Conservation (phyloP, 768 basidiomycete genomes). For the Sporobolomyces roseus region DNA sequence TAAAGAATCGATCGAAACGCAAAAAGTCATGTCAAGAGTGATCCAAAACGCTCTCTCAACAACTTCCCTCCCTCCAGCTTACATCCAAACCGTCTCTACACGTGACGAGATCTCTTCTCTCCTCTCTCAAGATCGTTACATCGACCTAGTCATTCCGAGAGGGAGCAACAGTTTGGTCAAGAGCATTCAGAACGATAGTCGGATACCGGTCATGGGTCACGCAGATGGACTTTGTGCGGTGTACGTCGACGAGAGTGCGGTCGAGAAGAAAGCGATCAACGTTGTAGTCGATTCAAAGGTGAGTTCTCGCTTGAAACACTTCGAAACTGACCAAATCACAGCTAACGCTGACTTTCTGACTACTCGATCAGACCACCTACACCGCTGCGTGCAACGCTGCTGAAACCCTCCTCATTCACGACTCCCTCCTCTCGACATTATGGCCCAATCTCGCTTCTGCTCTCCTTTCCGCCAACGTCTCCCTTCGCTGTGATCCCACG, state of each 20-base stretch:
- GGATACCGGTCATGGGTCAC: constrained; percentile 98
- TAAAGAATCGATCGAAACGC: constrained; percentile 83
- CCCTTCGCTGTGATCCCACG: constrained; percentile 70
- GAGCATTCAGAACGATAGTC: constrained; percentile 80
- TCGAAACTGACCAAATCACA: background rate
- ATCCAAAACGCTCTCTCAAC: constrained; percentile 72
- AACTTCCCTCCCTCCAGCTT: constrained; percentile 69
- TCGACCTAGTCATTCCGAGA: constrained; percentile 93
- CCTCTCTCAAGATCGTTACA: constrained; percentile 80
- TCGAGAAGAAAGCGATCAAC: constrained; percentile 70
- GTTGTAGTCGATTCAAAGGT: constrained; percentile 90
- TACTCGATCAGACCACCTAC: constrained; percentile 67
- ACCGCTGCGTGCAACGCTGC: constrained; percentile 92
- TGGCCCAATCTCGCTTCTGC: constrained; percentile 78
- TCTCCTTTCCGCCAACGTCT: constrained; percentile 64
- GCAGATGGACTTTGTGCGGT: constrained; percentile 92
- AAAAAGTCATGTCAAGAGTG: constrained; percentile 67
- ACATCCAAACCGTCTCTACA: constrained; percentile 87
- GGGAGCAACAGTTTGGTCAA: constrained; percentile 86
- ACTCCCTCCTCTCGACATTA: constrained; percentile 62
- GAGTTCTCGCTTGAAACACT: constrained; percentile 24
- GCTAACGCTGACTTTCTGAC: background rate
- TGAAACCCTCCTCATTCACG: constrained; percentile 84
- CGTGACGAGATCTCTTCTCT: constrained; percentile 84
- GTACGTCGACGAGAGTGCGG: constrained; percentile 79